Base-by-base conservation (phyloP, 2,329 filamentous ascomycete genomes). In the Acrodontium crateriforme region DNA sequence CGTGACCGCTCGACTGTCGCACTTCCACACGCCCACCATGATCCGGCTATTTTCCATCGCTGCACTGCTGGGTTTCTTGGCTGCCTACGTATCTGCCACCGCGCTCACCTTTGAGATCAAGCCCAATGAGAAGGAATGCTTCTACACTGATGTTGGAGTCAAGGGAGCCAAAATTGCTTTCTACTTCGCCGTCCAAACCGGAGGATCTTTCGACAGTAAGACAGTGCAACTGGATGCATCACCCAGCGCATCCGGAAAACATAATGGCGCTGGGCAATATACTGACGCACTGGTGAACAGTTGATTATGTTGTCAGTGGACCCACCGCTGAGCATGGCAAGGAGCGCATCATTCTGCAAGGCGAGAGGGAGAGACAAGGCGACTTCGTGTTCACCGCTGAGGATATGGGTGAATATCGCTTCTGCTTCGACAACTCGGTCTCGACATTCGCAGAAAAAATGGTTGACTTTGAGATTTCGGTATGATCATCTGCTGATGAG, bases 351-450 rank as follows among this genome's bases (percentile, higher is more conserved):
- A 77, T 98, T 36, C 61, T 95, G 47, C 74, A 85, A 35, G 89
- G 85, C 36, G 67, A 76, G 44, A 95, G 93, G 62, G 89, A 82
- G 62, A 74, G 87, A 41, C 87, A 95, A 60, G 89, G 87, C 29
- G 89, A 98, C 59, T 95, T 92, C 51, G 89, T 98, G 38, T 98
- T 98, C 58, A 93, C 85, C 0, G 89, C 85, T 24, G 82, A 83
- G 47, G 73, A 83, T 28, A 51, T 69, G 5, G 89, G 89, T 41
- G 87, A 95, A 50, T 94, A 95, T 62, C 73, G 75, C 29, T 95
- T 98, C 64, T 98, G 89, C 69, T 98, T 98, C 66, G 80, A 85
- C 60, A 98, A 98, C 52, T 79, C 89, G 53, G 93, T 98, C 80
- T 92, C 81, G 51, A 95, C 87, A 1, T 94, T 93, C 53, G 78